phyloP scores from a whole-genome alignment of 1,139 yeast genomes.

The Waltiozyma sp. region DNA sequence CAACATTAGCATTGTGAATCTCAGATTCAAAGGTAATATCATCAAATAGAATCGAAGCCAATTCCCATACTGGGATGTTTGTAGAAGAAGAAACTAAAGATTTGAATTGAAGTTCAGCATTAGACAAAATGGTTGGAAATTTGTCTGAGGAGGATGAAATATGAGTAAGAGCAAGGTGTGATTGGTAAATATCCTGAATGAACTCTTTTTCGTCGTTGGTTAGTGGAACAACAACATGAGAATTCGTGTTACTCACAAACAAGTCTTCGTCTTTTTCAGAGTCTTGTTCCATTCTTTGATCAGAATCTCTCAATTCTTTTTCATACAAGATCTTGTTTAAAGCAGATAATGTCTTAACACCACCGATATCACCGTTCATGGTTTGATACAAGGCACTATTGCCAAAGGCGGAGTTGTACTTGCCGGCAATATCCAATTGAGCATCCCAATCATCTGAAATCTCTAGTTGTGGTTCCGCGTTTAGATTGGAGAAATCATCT shows the following conservation, averaged over 20 bases:
- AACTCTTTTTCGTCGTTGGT: too few species aligned
- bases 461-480: conserved; percentile 31
- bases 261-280: neutral
- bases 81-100: conserved; percentile 17
- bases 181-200: conserved; percentile 6
- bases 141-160: conserved; percentile 10
- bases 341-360: neutral
- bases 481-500: conserved; percentile 31
- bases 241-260: too few species aligned
- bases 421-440: conserved; percentile 48
- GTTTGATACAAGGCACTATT: conserved; percentile 13
- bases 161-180: conserved; percentile 22
- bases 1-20: conserved; percentile 20
- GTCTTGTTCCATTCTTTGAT: neutral
- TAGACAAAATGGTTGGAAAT: conserved; percentile 3
- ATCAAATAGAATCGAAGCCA: conserved; percentile 54
- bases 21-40: conserved; percentile 18
- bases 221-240: too few species aligned
- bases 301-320: neutral
- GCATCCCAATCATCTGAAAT: conserved; percentile 52
- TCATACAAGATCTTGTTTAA: neutral
- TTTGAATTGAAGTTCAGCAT: conserved; percentile 19
- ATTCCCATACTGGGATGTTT: conserved; percentile 31
- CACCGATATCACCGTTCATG: neutral
- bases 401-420: conserved; percentile 39